Evolutionary conservation across 371 early-diverging fungal species (phyloP).

Genomic region (Catenaria anguillulae): DNA sequence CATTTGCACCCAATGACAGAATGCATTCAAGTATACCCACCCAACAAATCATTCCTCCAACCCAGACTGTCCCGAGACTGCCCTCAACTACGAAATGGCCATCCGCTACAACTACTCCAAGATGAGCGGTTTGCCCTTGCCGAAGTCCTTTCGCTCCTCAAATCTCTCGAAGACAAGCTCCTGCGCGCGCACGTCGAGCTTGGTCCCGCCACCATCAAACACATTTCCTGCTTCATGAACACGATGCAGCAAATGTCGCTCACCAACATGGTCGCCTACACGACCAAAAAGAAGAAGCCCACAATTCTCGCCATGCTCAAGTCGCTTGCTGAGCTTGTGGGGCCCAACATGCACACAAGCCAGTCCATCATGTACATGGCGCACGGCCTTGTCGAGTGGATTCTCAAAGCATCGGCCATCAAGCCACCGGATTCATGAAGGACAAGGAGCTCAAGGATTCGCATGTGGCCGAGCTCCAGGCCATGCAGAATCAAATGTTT

Average conservation of each 20-base stretch:
- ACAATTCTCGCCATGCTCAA: neutral
- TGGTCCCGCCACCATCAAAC: neutral
- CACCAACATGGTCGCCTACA: neutral
- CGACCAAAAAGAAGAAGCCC: neutral
- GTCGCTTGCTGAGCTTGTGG: neutral
- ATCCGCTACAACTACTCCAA: slow-evolving; percentile 24
- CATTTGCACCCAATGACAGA: too few relatives aligned
- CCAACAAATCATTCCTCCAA: slow-evolving; percentile 14
- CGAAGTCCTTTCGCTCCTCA: slow-evolving; percentile 30
- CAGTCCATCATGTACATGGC: neutral
- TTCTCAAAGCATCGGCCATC: slow-evolving; percentile 6
- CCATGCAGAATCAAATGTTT: slow-evolving; percentile 18
- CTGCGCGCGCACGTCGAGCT: slow-evolving; percentile 5
- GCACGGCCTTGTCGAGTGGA: neutral
- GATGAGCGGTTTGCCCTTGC: slow-evolving; percentile 24
- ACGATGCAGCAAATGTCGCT: slow-evolving; percentile 10
- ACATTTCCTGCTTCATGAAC: neutral
- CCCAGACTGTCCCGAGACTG: slow-evolving; percentile 14
- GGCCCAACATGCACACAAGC: neutral
- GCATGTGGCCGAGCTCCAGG: slow-evolving; percentile 23
- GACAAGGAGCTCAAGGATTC: slow-evolving; percentile 32
- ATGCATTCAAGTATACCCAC: slow-evolving; percentile 29
- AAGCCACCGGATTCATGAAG: slow-evolving; percentile 31
- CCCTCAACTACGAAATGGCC: slow-evolving; percentile 24
- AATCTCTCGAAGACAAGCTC: slow-evolving; percentile 14